Conservation (phyloP, 106 monocot species). For the Platanthera zijinensis region DNA sequence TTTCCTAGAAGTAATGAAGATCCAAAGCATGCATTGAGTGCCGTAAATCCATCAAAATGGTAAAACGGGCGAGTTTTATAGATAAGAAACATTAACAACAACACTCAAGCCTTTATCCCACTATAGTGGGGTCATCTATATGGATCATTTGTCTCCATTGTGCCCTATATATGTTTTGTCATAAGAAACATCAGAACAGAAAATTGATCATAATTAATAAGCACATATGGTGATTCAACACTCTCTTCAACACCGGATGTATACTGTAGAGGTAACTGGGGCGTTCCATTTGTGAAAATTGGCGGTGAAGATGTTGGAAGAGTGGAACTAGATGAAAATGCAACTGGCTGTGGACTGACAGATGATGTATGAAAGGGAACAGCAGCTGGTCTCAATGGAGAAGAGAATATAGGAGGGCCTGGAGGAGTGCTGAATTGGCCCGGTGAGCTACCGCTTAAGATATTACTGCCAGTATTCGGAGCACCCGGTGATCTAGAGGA, state of each 20-base stretch:
- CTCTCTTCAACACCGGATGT: conserved; percentile 35
- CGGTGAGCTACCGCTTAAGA: conserved; percentile 20
- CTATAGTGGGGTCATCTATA: no score
- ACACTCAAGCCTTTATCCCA: no score
- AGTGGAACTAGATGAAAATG: conserved; percentile 38
- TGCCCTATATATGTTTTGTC: no score
- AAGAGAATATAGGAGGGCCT: conserved; percentile 78
- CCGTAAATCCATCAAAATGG: no score
- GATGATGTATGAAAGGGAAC: conserved; percentile 78
- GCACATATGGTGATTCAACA: conserved; percentile 73
- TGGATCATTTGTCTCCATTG: no score
- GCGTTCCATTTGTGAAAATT: conserved; percentile 56
- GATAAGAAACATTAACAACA: no score
- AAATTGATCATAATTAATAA: no score
- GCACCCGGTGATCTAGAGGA: conserved; percentile 20
- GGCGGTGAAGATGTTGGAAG: conserved; percentile 62
- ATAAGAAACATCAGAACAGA: no score
- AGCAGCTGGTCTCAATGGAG: conserved; percentile 59
- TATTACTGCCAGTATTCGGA: conserved; percentile 14
- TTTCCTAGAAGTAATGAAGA: no score
- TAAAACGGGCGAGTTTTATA: no score
- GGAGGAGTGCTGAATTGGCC: conserved; percentile 82
- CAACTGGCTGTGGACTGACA: conserved; percentile 44
- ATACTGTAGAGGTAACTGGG: conserved; percentile 36
- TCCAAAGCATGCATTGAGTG: no score